A percentile compares a stretch with the other conserved stretches of the same genome.
Conservation (phyloP, 2,329 filamentous ascomycete genomes). For the Nemania sp. region DNA sequence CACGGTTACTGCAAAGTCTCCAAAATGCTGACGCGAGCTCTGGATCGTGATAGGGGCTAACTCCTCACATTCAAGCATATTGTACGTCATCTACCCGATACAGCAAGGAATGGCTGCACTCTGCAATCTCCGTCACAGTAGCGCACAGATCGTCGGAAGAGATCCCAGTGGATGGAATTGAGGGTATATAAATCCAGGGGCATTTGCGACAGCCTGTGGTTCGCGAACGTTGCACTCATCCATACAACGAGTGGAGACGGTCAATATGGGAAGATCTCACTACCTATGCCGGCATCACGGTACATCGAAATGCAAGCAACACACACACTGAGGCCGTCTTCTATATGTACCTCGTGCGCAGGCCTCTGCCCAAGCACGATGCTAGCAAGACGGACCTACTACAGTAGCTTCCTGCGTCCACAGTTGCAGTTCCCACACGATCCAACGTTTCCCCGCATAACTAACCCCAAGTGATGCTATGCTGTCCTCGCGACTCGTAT, state of each 20-base stretch:
- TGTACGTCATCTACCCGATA: too few relatives aligned
- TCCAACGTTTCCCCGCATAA: neutral
- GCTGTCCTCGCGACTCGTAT: constrained; percentile 7
- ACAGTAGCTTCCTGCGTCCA: neutral
- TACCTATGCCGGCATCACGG: constrained; percentile 29
- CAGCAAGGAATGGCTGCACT: too few relatives aligned
- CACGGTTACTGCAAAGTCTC: neutral
- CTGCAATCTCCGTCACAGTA: too few relatives aligned
- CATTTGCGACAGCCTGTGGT: neutral
- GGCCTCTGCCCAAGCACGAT: constrained; percentile 8
- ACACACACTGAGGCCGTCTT: neutral
- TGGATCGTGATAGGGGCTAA: too few relatives aligned
- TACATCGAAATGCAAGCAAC: constrained; percentile 18
- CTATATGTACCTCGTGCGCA: constrained; percentile 21
- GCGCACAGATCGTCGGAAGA: neutral
- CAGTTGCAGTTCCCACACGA: neutral
- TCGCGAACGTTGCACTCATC: constrained; percentile 23
- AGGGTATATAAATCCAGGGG: neutral
- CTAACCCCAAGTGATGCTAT: constrained; percentile 2
- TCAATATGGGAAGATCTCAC: constrained; percentile 30
- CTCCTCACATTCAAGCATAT: too few relatives aligned
- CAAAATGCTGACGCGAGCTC: too few relatives aligned
- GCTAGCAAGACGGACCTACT: neutral
- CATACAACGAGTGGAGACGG: constrained; percentile 27
- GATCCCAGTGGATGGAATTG: neutral